Conservation (phyloP, 2,329 filamentous ascomycete genomes). For the Fusarium virguliforme region DNA sequence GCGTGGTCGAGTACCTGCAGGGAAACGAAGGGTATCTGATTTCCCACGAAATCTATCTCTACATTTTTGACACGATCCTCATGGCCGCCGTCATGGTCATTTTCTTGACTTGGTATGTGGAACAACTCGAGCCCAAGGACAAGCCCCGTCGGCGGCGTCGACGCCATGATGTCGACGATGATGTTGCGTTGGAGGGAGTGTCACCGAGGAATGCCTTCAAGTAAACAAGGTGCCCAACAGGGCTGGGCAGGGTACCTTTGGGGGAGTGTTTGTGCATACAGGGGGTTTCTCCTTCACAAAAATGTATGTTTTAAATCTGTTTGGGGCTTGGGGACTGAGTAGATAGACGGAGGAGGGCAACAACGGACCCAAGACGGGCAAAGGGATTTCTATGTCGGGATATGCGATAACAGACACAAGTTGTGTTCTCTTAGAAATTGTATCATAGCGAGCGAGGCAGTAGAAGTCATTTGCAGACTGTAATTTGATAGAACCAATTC, state of each 20-base stretch:
- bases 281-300: too few relatives aligned
- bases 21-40: slow-evolving; percentile 54
- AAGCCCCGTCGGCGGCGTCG: neutral
- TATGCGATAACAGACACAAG: too few relatives aligned
- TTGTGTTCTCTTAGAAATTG: too few relatives aligned
- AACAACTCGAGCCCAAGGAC: neutral
- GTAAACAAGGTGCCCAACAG: neutral
- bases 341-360: too few relatives aligned
- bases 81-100: slow-evolving; percentile 62
- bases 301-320: too few relatives aligned
- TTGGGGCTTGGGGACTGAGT: too few relatives aligned
- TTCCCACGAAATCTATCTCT: slow-evolving; percentile 53
- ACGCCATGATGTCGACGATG: neutral
- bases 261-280: too few relatives aligned
- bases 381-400: too few relatives aligned
- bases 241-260: neutral
- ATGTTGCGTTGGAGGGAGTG: neutral
- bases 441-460: too few relatives aligned
- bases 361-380: too few relatives aligned
- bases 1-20: slow-evolving; percentile 59
- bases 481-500: too few relatives aligned
- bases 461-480: too few relatives aligned
- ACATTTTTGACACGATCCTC: slow-evolving; percentile 55
- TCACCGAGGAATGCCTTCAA: neutral
- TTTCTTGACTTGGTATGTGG: slow-evolving; percentile 39